Conservation (phyloP, 495 filamentous ascomycete species). For the Echria macrotheca region DNA sequence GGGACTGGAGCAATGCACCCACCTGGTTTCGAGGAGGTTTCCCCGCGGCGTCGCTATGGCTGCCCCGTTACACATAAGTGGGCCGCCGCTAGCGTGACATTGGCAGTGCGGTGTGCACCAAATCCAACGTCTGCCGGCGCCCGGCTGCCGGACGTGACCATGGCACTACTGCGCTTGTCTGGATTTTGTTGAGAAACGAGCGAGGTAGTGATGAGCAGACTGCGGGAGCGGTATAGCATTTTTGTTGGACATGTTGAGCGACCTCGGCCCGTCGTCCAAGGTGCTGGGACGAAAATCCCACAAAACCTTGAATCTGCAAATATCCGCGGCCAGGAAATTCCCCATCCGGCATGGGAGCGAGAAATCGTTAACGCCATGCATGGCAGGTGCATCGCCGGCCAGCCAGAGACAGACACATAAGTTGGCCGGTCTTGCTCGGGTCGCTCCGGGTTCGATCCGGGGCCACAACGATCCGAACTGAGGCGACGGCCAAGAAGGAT, state of each 20-base stretch:
- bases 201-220: not conserved
- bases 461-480: not conserved
- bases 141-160: constrained; percentile 1
- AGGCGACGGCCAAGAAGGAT: not conserved
- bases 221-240: not conserved
- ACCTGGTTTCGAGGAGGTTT: not conserved
- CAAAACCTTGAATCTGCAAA: not conserved
- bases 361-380: not conserved
- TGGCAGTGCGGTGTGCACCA: not conserved
- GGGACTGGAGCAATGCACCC: not conserved
- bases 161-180: too few species aligned
- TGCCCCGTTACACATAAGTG: not conserved
- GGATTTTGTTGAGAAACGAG: too few species aligned
- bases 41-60: not conserved
- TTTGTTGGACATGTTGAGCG: not conserved
- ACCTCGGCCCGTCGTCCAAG: not conserved
- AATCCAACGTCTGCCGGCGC: not conserved
- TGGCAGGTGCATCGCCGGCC: not conserved
- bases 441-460: not conserved
- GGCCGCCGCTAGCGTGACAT: not conserved
- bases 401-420: not conserved
- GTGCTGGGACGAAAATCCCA: not conserved
- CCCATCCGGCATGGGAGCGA: not conserved
- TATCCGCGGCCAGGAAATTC: not conserved
- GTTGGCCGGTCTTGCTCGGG: not conserved